A percentile compares a stretch with the other conserved stretches of the same genome.
These are phyloP conservation scores for Trichoderma orchidacearum DNA, from an alignment of 495 filamentous ascomycete species.

Conservation along the genomic window DNA sequence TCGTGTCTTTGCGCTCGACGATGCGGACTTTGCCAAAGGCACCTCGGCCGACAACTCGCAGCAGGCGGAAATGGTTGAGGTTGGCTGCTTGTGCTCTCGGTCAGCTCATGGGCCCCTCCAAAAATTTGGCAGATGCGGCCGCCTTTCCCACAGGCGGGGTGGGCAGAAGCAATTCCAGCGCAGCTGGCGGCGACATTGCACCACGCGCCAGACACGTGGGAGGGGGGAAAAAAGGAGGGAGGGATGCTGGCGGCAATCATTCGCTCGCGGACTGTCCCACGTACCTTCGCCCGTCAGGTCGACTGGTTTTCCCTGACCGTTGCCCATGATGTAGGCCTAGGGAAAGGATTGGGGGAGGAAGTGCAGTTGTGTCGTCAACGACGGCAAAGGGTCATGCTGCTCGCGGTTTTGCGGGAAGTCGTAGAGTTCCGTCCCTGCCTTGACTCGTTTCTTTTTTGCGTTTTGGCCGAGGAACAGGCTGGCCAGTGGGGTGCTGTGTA, in stretches of 20 bases:
- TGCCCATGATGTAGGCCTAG: conserved; percentile 55
- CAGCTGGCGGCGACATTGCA: too few species aligned
- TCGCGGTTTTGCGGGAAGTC: neutral
- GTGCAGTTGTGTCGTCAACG: neutral
- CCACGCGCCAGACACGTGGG: neutral
- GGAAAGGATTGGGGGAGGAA: neutral
- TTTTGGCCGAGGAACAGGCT: neutral
- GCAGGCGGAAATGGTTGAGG: conserved; percentile 90
- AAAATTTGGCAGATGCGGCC: neutral
- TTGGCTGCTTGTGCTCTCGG: conserved; percentile 50
- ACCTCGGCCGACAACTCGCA: conserved; percentile 92
- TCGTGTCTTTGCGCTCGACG: conserved; percentile 92
- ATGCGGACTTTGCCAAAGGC: conserved; percentile 98
- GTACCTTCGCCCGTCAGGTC: conserved; percentile 85
- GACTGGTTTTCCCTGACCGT: conserved; percentile 85
- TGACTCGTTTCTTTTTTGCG: neutral
- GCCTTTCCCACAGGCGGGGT: too few species aligned
- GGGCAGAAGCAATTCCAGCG: too few species aligned
- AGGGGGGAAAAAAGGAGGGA: neutral
- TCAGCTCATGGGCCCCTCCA: neutral
- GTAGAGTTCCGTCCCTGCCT: neutral
- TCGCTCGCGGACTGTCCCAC: conserved; percentile 14
- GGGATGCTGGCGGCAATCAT: neutral
- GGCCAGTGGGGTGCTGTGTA: neutral
- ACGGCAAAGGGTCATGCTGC: neutral